These are phyloP conservation scores for Penicillium sp. DNA, from an alignment of 2,329 filamentous ascomycete species.

Conservation along the genomic window DNA sequence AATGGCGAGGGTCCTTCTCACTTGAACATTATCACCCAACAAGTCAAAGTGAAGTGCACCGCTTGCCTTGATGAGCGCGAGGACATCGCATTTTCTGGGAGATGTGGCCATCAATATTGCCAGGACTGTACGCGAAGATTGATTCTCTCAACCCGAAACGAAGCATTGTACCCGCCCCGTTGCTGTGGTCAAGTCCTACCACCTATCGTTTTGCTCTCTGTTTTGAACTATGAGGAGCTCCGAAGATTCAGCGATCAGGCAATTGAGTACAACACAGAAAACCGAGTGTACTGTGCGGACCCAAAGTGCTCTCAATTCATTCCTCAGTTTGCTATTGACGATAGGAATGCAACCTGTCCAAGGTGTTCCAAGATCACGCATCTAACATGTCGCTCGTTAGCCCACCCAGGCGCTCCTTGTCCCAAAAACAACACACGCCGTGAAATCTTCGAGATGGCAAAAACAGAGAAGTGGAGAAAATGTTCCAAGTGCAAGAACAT, in stretches of 20 bases:
- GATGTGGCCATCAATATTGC: neutral
- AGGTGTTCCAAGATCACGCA: conserved; percentile 16
- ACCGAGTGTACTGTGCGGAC: conserved; percentile 21
- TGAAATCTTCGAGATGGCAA: conserved; percentile 11
- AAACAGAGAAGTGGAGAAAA: conserved; percentile 6
- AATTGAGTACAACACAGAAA: conserved; percentile 12
- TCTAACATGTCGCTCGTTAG: conserved; percentile 13
- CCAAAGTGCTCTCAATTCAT: conserved; percentile 22
- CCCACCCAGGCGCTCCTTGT: conserved; percentile 16
- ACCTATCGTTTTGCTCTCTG: neutral
- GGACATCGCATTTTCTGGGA: neutral
- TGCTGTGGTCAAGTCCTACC: conserved; percentile 15
- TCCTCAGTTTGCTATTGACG: conserved; percentile 6
- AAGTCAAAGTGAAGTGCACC: neutral
- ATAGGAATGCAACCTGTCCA: conserved; percentile 14
- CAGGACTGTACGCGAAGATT: conserved; percentile 9
- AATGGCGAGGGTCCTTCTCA: neutral
- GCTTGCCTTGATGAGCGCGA: neutral
- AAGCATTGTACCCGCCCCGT: conserved; percentile 19
- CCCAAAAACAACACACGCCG: conserved; percentile 14
- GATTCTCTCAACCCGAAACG: conserved; percentile 18
- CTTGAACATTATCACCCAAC: neutral
- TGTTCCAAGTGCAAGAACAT: conserved; percentile 17
- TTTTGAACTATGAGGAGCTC: conserved; percentile 14
- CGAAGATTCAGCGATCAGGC: conserved; percentile 8